Evolutionary conservation across 2,329 filamentous ascomycete genomes (phyloP).

Genomic region (Ciborinia camelliae): DNA sequence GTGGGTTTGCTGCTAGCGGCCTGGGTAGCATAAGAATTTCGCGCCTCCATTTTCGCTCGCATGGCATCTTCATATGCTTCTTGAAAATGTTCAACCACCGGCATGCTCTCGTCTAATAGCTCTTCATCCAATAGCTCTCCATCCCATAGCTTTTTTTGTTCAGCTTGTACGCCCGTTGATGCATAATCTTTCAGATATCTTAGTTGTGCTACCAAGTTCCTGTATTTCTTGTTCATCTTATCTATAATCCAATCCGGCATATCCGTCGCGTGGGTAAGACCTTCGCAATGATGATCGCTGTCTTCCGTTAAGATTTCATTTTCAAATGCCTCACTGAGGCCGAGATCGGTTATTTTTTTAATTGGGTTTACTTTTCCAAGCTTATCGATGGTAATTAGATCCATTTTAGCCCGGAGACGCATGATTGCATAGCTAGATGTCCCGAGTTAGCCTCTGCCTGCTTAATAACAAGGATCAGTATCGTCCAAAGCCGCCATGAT

Average conservation of each 20-base stretch:
- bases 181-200: constrained; percentile 4
- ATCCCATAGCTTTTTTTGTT: too few relatives aligned
- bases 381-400: not conserved
- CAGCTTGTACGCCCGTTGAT: not conserved
- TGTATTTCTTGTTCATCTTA: not conserved
- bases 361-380: not conserved
- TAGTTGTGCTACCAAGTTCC: not conserved
- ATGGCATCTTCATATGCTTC: not conserved
- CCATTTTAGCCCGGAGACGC: not conserved
- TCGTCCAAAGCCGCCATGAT: too few relatives aligned
- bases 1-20: not conserved
- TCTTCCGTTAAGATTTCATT: not conserved
- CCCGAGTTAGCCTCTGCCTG: not conserved
- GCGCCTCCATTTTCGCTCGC: not conserved
- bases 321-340: not conserved
- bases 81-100: not conserved
- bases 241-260: constrained; percentile 1
- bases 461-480: not conserved
- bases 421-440: not conserved
- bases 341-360: not conserved
- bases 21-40: not conserved
- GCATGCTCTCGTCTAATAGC: not conserved
- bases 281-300: not conserved
- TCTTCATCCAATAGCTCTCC: not conserved
- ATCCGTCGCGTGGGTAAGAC: not conserved